Base-by-base conservation (phyloP, 2,329 filamentous ascomycete genomes). In the Penicillium sp. region DNA sequence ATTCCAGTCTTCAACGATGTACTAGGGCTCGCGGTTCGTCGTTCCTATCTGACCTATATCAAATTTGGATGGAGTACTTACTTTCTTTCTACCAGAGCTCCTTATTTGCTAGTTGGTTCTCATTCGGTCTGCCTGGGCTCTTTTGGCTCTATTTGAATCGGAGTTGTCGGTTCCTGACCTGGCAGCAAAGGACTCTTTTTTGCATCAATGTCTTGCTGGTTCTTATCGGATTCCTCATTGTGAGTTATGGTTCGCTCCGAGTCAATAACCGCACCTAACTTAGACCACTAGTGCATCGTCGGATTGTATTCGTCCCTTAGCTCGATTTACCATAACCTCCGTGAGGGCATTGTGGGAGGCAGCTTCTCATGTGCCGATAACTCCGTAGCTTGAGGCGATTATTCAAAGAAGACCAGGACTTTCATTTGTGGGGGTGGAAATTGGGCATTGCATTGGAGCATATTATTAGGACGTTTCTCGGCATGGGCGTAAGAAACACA, bases 1-100 rank as follows among this genome's bases (percentile, higher is more conserved):
- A 82, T 88, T 3, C 85, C 85, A 1, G 78, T 81, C 41, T 88
- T 88, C 71, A 81, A 81, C 57, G 76, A 82, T 46, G 69, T 88
- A 10, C 70, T 88, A 13, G 80, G 79, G 1, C 69, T 88, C 25
- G 78, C 86, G 58, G 56, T 65, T 63, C 35, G 50, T 46, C 39
- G 30, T 35, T 4, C 19, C 11, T 16, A 16, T 39, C 14, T 19
- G 27, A 14, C 18, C 3, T 34, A 3, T 5, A 18, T 9, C 4
- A 27, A 18, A 7, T n/a, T 10, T 16, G 45, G 28, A 31, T 3
- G 2, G 12, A 28, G 25, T 29, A 30, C 52, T 61, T 25, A 56
- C 25, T 46, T 69, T 62, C 11, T 8, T 69, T 9, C 2, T 22
- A 16, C 3, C 38, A 65, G 56, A 75, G 71, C 35, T 75, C 81